These are phyloP conservation scores for Nymphaea colorata DNA, from an alignment of 164 flowering plant genomes.

Conservation along the genomic window DNA sequence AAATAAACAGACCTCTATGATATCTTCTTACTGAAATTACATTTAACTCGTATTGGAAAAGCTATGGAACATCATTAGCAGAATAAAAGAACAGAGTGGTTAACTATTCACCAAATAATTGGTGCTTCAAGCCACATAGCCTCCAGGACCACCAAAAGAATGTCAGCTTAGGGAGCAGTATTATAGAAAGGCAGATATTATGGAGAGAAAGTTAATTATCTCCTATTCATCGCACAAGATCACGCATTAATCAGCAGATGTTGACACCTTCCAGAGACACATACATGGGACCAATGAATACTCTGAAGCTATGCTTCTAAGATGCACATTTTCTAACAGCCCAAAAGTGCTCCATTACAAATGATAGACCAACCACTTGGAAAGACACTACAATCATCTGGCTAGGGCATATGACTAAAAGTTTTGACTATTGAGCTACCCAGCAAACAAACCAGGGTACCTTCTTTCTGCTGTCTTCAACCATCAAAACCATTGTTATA, in stretches of 20 bases:
- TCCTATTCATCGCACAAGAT: not conserved
- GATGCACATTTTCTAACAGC: not conserved
- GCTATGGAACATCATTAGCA: not conserved
- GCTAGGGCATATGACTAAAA: constrained; percentile 8
- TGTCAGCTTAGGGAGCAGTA: constrained; percentile 34
- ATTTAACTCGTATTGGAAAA: too few relatives aligned
- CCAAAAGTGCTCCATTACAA: not conserved
- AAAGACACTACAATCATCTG: constrained; percentile 1
- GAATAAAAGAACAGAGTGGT: not conserved
- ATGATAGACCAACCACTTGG: not conserved
- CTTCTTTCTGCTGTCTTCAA: constrained; percentile 77
- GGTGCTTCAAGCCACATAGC: constrained; percentile 35
- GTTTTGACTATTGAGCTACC: constrained; percentile 33
- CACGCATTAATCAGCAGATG: not conserved
- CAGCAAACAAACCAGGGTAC: constrained; percentile 76
- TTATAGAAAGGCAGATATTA: not conserved
- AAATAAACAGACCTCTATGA: not conserved
- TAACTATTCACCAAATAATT: too few relatives aligned
- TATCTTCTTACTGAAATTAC: not conserved
- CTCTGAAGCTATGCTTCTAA: not conserved
- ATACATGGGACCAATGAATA: not conserved
- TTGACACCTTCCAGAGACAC: not conserved
- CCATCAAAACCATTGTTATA: constrained; percentile 63
- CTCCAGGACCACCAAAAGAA: constrained; percentile 53
- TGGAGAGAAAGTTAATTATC: not conserved